Percentiles rank a stretch among this genome's conserved stretches.
Conservation (phyloP, 2,329 filamentous ascomycete genomes). For the Aureobasidium vineae region DNA sequence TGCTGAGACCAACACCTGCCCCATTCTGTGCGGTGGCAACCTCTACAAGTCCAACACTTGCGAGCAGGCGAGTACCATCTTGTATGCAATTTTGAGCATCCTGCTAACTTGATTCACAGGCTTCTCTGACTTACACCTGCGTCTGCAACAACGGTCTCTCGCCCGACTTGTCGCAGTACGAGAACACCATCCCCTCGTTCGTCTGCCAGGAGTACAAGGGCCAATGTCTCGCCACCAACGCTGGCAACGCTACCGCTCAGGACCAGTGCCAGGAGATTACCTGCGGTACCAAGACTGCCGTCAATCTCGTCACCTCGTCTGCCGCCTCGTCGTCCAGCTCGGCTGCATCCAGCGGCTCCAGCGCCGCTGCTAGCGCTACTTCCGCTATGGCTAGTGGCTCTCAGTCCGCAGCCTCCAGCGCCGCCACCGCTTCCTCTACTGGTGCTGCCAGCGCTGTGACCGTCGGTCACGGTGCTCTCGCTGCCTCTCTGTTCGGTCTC, state of each 20-base stretch:
- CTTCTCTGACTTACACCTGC: constrained; percentile 57
- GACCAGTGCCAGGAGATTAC: constrained; percentile 49
- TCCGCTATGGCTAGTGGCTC: constrained; percentile 32
- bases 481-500: constrained; percentile 54
- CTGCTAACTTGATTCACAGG: constrained; percentile 29
- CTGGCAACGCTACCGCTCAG: constrained; percentile 41
- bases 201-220: constrained; percentile 56
- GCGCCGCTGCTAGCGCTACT: constrained; percentile 35
- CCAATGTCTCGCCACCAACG: constrained; percentile 43
- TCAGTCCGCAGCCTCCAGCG: constrained; percentile 30
- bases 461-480: constrained; percentile 49
- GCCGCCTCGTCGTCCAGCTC: constrained; percentile 33
- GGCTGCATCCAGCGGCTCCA: constrained; percentile 32
- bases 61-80: constrained; percentile 51
- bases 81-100: not conserved
- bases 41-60: constrained; percentile 52
- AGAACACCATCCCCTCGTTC: constrained; percentile 59
- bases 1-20: constrained; percentile 60
- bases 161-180: constrained; percentile 57
- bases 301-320: constrained; percentile 38
- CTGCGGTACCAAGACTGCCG: constrained; percentile 55
- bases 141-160: constrained; percentile 55
- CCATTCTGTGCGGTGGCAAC: constrained; percentile 57
- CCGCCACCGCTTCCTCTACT: constrained; percentile 31
- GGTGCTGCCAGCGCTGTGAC: constrained; percentile 49